Percentiles rank a stretch among this genome's conserved stretches.
phyloP scores from a whole-genome alignment of 2,329 filamentous ascomycete species.

The Blumeriella jaapii region DNA sequence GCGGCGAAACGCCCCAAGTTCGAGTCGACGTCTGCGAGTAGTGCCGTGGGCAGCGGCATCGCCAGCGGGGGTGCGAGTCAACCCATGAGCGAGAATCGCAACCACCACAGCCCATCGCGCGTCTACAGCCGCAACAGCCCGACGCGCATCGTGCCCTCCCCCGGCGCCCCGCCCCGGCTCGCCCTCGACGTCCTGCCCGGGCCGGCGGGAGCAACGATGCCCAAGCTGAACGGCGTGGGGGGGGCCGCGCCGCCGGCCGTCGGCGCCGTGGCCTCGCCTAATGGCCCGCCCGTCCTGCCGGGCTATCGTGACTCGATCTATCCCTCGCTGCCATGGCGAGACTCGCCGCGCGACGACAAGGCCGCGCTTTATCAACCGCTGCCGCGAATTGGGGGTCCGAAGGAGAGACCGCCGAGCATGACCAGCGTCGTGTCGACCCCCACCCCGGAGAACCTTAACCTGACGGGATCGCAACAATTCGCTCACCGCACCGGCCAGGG shows the following conservation, averaged over 20 bases:
- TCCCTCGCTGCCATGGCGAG: constrained; percentile 20
- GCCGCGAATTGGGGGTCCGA: constrained; percentile 11
- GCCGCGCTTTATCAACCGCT: constrained; percentile 10
- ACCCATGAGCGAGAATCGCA: constrained; percentile 15
- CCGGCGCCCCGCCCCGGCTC: too few relatives aligned
- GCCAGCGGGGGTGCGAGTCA: constrained; percentile 19
- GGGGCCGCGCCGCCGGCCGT: too few relatives aligned
- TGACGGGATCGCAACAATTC: constrained; percentile 17
- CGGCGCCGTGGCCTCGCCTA: too few relatives aligned
- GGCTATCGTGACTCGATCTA: constrained; percentile 26
- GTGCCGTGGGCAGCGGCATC: constrained; percentile 19
- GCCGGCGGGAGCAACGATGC: constrained; percentile 3
- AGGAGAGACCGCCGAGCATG: constrained; percentile 15
- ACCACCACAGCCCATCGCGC: too few relatives aligned
- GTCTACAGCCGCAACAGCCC: too few relatives aligned
- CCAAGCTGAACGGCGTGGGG: too few relatives aligned
- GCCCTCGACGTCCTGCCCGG: too few relatives aligned
- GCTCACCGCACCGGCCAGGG: constrained; percentile 16
- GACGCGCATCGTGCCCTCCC: too few relatives aligned
- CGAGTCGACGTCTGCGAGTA: constrained; percentile 19
- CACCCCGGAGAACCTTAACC: constrained; percentile 12
- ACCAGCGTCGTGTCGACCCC: constrained; percentile 4
- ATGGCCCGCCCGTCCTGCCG: constrained; percentile 20
- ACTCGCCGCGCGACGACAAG: constrained; percentile 17
- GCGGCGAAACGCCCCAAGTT: constrained; percentile 25